Evolutionary conservation across 192 early-diverging fungal species (phyloP), one percentile per base, ranked within the genome.

Genomic region (Linnemannia zychae): DNA sequence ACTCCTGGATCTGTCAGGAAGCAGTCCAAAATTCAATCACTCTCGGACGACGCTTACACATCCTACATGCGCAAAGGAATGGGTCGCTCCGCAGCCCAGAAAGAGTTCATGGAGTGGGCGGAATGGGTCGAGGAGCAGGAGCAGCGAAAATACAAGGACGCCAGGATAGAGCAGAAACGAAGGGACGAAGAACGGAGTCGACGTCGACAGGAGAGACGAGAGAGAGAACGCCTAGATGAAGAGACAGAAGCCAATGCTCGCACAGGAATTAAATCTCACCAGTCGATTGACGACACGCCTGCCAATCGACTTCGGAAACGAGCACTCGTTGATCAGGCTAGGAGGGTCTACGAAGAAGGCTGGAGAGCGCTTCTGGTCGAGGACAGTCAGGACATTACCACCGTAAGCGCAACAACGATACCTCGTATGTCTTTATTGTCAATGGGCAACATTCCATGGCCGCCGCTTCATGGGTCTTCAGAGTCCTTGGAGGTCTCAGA

Each of bases 41-140:
- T 82, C 52, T 71, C 68, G 0, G 81, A 82, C 20, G 81, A 72
- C 1, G 40, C 49, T 13, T 82, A 82, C 28, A 65, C 75, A 15
- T 44, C n/a, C 20, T 82, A 82, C 48, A 82, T 82, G 81, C 74
- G 81, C 2, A 69, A 48, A 17, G 81, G 81, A 5, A 82, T 82
- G 81, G 50, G 67, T 12, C 74, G 80, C 13, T 57, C 20, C 22
- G 24, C 33, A n/a, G 36, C 65, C 15, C 68, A 66, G 22, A 76
- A 73, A 22, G 60, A 52, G 16, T 46, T 50, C 0, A 46, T 65
- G 36, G 81, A 82, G 24, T 82, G 81, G 81, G 28, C 13, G 16
- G 74, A 73, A 13, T 82, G 81, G 81, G 75, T 77, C 37, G 33
- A 72, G 53, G 81, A 82, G 24, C 75, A 82, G 46, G 81, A 82